Evolutionary conservation across 305 asterid species (phyloP).

Genomic region (Solanum aculeatissimum): DNA sequence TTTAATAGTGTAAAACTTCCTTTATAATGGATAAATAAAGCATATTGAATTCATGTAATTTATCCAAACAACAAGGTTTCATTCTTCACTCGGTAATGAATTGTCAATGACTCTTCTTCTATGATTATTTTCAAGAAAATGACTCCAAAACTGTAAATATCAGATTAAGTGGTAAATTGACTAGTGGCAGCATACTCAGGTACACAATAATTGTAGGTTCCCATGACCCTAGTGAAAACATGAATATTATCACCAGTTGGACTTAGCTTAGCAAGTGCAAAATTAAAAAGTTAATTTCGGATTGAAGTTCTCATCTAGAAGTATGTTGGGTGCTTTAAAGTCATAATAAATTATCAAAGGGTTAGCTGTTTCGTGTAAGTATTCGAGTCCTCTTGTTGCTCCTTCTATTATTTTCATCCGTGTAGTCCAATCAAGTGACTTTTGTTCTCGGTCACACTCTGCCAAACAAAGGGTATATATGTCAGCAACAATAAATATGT

Average conservation of each 20-base stretch:
- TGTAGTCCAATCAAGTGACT: conserved; percentile 2
- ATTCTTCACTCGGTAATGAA: conserved; percentile 22
- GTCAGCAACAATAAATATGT: not conserved
- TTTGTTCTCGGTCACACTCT: conserved; percentile 7
- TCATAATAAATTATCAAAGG: too few relatives aligned
- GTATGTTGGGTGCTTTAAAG: too few relatives aligned
- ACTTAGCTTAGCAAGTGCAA: conserved; percentile 8
- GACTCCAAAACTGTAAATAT: conserved; percentile 31
- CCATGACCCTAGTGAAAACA: too few relatives aligned
- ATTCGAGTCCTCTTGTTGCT: too few relatives aligned
- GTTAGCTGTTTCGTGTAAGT: too few relatives aligned
- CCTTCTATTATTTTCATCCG: conserved; percentile 7
- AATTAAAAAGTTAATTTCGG: conserved; percentile 2
- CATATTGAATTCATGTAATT: not conserved
- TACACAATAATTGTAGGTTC: too few relatives aligned
- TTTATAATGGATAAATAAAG: not conserved
- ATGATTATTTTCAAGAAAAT: conserved; percentile 30
- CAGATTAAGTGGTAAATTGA: conserved; percentile 12
- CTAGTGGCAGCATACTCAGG: not conserved
- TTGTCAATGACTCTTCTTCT: conserved; percentile 28
- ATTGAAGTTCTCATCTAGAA: not conserved
- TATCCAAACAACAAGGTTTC: conserved; percentile 30
- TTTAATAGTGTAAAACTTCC: not conserved
- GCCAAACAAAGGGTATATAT: not conserved
- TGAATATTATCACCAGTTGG: not conserved